phyloP scores from a whole-genome alignment of 768 basidiomycete species.

The Megacollybia marginata region DNA sequence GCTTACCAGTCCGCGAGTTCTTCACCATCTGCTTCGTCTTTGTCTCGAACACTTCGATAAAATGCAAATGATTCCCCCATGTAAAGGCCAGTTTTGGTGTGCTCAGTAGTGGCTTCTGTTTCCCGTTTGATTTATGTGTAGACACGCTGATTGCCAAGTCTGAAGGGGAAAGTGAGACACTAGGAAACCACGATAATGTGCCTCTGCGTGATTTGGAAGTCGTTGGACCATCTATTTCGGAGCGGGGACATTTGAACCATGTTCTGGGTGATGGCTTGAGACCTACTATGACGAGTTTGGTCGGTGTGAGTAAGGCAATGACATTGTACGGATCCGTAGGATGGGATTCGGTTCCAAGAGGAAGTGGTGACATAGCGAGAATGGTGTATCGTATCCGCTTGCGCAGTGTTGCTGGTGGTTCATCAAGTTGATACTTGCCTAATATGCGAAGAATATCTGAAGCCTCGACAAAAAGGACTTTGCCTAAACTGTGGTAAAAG shows the following conservation, averaged over 20 bases:
- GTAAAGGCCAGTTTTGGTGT: constrained; percentile 74
- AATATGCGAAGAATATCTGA: constrained; percentile 90
- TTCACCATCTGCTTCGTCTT: constrained; percentile 40
- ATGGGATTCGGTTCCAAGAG: constrained; percentile 68
- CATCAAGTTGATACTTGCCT: constrained; percentile 75
- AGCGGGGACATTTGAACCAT: constrained; percentile 73
- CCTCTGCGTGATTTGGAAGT: constrained; percentile 49
- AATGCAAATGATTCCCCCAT: constrained; percentile 66
- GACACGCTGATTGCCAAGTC: background rate
- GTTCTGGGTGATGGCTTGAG: constrained; percentile 88
- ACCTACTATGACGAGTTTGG: constrained; percentile 90
- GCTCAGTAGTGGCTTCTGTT: constrained; percentile 15
- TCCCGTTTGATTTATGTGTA: background rate
- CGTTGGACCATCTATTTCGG: constrained; percentile 34
- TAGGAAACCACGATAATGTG: constrained; percentile 78
- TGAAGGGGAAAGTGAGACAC: constrained; percentile 24
- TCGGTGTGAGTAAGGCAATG: constrained; percentile 80
- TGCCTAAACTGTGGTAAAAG: constrained; percentile 92
- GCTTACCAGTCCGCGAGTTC: constrained; percentile 55
- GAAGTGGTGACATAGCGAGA: constrained; percentile 74
- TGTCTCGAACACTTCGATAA: constrained; percentile 62
- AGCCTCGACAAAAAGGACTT: constrained; percentile 91
- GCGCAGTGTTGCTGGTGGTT: constrained; percentile 27
- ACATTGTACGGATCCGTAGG: constrained; percentile 74
- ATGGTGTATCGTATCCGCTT: constrained; percentile 57